Base-by-base conservation (phyloP, 2,329 filamentous ascomycete species). In the Talaromyces sp. region DNA sequence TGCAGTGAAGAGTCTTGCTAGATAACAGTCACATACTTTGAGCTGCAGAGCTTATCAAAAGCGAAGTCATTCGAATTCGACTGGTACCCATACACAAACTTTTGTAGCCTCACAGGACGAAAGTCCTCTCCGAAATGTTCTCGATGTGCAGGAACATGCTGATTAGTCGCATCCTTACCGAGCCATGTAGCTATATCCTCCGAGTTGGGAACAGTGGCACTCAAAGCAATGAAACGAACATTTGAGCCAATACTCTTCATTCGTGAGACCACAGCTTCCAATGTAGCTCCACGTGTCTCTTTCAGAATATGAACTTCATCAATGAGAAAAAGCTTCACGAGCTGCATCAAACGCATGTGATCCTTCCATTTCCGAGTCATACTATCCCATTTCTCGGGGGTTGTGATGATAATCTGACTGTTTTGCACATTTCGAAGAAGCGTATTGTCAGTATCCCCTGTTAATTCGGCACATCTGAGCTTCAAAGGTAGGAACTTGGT, bases 331-430 rank as follows among this genome's bases (percentile, higher is more conserved):
- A 96, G 75, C 55, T 87, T 89, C 41, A 95, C 83, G 56, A 92
- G 79, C 53, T 87, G 82, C 71, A 95, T 84, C 16, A 95, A 75
- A 58, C 81, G 88, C 47, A 82, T 81, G 63, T 95, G 88, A 62
- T 95, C 90, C 61, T 86, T 85, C 91, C 91, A 95, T 66, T 90
- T 92, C 16, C 90, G 81, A 0, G 91, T 95, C 69, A 94, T 86
- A 54, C 89, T 93, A 67, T 96, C 90, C 90, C 90, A 95, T 66
- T 95, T 95, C 71, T 96, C 90, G 0, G 91, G 90, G 0, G 90
- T 96, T 0, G 91, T 94, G 56, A 95, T 82, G 60, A 96, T 93
- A 57, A 96, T 89, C 42, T 86, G 86, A 3, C 90, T 90, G 61
- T 80, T 84, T 55, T 90, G 86, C 5, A 93, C 87, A 49, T 81